Percentiles rank a stretch among this genome's conserved stretches.
Evolutionary conservation across 75 land plant species (phyloP).

Genomic region (Pinus taeda): DNA sequence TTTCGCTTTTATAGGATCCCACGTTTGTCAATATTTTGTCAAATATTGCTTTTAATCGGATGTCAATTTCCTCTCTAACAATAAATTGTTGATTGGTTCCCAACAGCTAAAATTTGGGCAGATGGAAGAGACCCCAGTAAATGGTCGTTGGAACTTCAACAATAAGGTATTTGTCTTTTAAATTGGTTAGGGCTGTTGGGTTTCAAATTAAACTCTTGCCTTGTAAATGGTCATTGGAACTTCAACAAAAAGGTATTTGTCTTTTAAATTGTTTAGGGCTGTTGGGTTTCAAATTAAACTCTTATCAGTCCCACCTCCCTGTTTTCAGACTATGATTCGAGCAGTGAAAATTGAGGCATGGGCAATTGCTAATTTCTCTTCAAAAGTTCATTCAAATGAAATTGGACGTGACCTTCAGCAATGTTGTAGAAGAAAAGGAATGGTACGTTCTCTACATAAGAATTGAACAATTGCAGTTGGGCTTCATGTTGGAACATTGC

Average conservation of each 20-base stretch:
- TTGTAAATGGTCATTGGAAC: constrained; percentile 78
- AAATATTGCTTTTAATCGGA: neutral
- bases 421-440: constrained; percentile 31
- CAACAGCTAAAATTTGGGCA: constrained; percentile 32
- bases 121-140: constrained; percentile 27
- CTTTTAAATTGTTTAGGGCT: neutral
- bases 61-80: too few species aligned
- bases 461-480: neutral
- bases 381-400: constrained; percentile 23
- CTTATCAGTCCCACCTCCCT: too few species aligned
- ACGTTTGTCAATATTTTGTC: too few species aligned
- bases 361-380: neutral
- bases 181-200: neutral
- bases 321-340: too few species aligned
- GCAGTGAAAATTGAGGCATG: too few species aligned
- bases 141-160: constrained; percentile 86
- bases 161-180: constrained; percentile 50
- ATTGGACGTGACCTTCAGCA: constrained; percentile 15
- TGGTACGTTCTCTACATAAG: constrained; percentile 18
- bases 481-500: too few species aligned
- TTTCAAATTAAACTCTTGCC: too few species aligned
- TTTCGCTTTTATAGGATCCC: too few species aligned
- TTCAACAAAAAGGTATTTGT: constrained; percentile 69
- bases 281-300: too few species aligned
- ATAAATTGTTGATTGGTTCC: too few species aligned